phyloP scores from a whole-genome alignment of 2,329 filamentous ascomycete genomes.

The Aureobasidium sp. region DNA sequence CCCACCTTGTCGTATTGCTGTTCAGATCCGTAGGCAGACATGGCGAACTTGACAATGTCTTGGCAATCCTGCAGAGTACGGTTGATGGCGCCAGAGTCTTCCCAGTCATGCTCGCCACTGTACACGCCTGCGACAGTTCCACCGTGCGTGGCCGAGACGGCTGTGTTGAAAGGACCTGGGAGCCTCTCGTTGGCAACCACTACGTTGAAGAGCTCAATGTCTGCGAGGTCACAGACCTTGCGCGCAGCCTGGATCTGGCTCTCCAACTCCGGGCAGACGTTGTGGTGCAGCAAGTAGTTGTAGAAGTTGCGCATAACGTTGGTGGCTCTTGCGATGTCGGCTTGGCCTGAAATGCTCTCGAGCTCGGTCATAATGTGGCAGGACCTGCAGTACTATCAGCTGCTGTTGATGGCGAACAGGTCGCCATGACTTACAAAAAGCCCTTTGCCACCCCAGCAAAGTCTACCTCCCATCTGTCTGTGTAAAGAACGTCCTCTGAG shows the following conservation, averaged over 20 bases:
- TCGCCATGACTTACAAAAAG: constrained; percentile 54
- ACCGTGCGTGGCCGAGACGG: constrained; percentile 57
- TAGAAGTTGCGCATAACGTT: constrained; percentile 76
- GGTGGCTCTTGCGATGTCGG: constrained; percentile 32
- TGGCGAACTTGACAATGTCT: constrained; percentile 41
- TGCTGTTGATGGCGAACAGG: neutral
- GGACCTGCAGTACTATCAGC: neutral
- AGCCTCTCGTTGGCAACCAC: constrained; percentile 44
- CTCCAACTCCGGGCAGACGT: constrained; percentile 74
- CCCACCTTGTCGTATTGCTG: constrained; percentile 20
- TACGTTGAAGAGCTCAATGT: constrained; percentile 56
- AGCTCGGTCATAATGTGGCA: constrained; percentile 1
- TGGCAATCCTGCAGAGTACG: constrained; percentile 39
- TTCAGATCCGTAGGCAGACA: constrained; percentile 37
- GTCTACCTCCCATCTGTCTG: constrained; percentile 62
- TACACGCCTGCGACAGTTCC: constrained; percentile 40
- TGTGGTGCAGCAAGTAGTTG: constrained; percentile 75
- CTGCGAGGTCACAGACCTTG: constrained; percentile 56
- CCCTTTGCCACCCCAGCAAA: constrained; percentile 70
- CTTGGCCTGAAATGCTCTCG: neutral
- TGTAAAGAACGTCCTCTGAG: constrained; percentile 36
- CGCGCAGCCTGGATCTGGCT: constrained; percentile 59
- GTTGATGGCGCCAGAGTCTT: constrained; percentile 22
- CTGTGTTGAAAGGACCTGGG: constrained; percentile 74
- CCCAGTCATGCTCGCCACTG: constrained; percentile 35